These are phyloP conservation scores for Neoboletus magnificus DNA, from an alignment of 768 basidiomycete genomes.

Conservation along the genomic window DNA sequence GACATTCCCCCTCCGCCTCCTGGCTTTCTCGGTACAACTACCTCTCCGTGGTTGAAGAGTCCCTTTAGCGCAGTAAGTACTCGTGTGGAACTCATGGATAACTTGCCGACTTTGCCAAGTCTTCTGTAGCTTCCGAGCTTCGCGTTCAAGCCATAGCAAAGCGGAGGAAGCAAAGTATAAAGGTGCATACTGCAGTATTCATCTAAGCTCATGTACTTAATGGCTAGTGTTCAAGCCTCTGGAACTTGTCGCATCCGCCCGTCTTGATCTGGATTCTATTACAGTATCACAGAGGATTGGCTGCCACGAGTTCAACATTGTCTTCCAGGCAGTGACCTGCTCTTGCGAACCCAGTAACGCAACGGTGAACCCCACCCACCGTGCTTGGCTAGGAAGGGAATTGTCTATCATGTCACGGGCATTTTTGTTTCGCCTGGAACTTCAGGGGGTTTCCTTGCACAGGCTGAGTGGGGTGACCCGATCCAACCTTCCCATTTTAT, in stretches of 20 bases:
- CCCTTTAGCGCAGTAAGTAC: constrained; percentile 25
- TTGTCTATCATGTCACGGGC: constrained; percentile 37
- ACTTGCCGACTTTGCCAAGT: constrained; percentile 13
- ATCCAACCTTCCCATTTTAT: constrained; percentile 24
- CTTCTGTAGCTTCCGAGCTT: constrained; percentile 16
- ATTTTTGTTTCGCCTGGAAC: constrained; percentile 44
- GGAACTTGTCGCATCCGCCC: constrained; percentile 36
- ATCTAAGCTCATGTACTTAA: not conserved
- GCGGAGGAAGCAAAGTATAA: constrained; percentile 17
- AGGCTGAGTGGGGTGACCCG: constrained; percentile 35
- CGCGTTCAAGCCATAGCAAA: constrained; percentile 7
- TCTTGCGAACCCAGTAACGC: constrained; percentile 49
- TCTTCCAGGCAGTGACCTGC: constrained; percentile 40
- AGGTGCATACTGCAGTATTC: constrained; percentile 10
- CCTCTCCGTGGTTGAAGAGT: constrained; percentile 29
- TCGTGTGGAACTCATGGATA: not conserved
- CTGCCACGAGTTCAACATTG: constrained; percentile 39
- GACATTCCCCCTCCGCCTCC: not conserved
- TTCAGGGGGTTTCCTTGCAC: constrained; percentile 45
- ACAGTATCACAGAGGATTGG: constrained; percentile 40
- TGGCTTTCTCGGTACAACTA: constrained; percentile 1
- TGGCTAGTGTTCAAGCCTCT: constrained; percentile 14
- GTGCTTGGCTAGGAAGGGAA: constrained; percentile 51
- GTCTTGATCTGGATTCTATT: constrained; percentile 46
- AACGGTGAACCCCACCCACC: constrained; percentile 43